phyloP scores from a whole-genome alignment of 352 stramenopile genomes.

The Globisporangium iwayamae region DNA sequence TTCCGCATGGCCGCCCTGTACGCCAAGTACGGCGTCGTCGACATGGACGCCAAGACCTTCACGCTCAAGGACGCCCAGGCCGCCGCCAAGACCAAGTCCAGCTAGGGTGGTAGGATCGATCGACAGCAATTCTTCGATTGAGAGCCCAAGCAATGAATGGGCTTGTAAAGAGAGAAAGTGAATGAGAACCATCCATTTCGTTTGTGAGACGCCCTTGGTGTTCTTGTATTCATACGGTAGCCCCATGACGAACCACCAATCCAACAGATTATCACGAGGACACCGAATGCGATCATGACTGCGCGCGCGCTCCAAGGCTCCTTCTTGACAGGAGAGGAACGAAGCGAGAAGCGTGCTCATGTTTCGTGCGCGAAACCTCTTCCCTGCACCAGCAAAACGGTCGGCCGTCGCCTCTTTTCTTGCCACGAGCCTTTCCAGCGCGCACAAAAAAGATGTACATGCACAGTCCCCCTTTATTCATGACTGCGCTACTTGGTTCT shows the following conservation, averaged over 20 bases:
- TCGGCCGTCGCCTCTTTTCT: not conserved
- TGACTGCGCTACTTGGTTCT: not conserved
- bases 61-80: slow-evolving; percentile 60
- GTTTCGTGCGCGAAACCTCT: not conserved
- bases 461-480: not conserved
- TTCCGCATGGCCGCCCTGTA: slow-evolving; percentile 59
- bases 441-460: no score
- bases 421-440: not conserved
- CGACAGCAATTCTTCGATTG: not conserved
- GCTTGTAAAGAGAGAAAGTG: not conserved
- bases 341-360: not conserved
- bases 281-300: no score
- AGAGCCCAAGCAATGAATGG: no score
- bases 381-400: not conserved
- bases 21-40: slow-evolving; percentile 66
- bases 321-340: not conserved
- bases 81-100: slow-evolving; percentile 22
- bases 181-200: not conserved
- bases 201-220: not conserved
- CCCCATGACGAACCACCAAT: no score
- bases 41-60: slow-evolving; percentile 60
- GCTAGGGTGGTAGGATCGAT: slow-evolving; percentile 2
- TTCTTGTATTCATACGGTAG: not conserved
- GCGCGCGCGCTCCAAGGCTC: no score
- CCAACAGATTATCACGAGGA: no score